Conservation (phyloP, 2,329 filamentous ascomycete species). For the Colletotrichum australisinense region DNA sequence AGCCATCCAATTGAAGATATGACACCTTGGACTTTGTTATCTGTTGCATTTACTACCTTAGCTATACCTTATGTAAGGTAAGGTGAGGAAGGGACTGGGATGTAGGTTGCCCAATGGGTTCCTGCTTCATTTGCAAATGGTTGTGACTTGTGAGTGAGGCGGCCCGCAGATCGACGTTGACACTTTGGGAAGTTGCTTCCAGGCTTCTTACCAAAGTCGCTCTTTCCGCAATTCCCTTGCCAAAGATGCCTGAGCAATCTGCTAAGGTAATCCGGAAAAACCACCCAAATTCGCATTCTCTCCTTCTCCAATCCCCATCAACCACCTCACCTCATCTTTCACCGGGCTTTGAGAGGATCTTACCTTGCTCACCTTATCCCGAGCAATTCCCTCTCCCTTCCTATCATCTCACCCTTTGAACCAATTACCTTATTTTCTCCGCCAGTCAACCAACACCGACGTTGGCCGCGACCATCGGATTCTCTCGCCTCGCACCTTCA, state of each 20-base stretch:
- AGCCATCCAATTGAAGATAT: too few relatives aligned
- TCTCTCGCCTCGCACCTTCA: neutral
- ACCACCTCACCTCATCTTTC: neutral
- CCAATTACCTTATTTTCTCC: neutral
- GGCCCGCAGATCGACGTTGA: neutral
- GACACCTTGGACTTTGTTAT: too few relatives aligned
- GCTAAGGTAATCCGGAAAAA: slow-evolving; percentile 29
- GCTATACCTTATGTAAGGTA: too few relatives aligned
- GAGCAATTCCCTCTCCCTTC: neutral
- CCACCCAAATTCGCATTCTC: slow-evolving; percentile 13
- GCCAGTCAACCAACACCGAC: neutral
- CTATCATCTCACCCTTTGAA: neutral
- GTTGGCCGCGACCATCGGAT: neutral
- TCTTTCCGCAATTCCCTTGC: neutral
- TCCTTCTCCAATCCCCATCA: neutral
- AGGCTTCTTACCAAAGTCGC: slow-evolving; percentile 1
- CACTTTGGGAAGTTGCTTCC: slow-evolving; percentile 16
- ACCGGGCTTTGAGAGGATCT: neutral
- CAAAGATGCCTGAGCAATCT: slow-evolving; percentile 4
- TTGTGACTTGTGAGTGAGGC: neutral
- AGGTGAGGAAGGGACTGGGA: too few relatives aligned
- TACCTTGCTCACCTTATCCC: neutral
- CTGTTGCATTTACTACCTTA: too few relatives aligned
- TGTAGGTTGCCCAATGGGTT: neutral
- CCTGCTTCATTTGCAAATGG: neutral